A percentile compares a stretch with the other conserved stretches of the same genome.
These are phyloP conservation scores for Cryptosporidium sp. DNA, from an alignment of 169 alveolate genomes.

Conservation along the genomic window DNA sequence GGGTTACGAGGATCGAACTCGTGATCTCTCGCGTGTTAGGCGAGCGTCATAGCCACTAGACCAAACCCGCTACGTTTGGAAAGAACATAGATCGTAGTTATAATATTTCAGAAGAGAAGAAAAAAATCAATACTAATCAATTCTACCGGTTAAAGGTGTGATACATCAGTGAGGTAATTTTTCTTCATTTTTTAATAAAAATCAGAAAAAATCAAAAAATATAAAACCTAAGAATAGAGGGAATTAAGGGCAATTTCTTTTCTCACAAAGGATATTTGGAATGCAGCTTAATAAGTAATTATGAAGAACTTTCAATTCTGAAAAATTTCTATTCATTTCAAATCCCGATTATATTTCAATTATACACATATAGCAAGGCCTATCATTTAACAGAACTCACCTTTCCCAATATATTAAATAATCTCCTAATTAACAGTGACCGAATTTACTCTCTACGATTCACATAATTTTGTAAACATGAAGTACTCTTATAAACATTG, in stretches of 20 bases:
- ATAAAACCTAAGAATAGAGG: background rate
- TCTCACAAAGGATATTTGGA: no score
- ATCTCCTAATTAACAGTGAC: background rate
- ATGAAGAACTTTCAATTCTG: no score
- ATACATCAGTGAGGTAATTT: background rate
- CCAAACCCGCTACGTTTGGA: slow-evolving; percentile 87
- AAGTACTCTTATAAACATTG: no score
- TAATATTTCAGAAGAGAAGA: background rate
- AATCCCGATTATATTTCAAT: background rate
- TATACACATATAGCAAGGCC: background rate
- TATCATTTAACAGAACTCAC: no score
- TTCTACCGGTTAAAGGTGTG: background rate
- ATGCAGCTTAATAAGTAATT: no score
- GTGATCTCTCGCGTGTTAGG: slow-evolving; percentile 94
- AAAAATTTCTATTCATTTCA: no score
- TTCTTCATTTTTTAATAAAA: no score
- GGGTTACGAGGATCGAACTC: slow-evolving; percentile 95
- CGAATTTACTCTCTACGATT: background rate
- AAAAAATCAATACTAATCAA: background rate
- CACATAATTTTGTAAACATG: no score
- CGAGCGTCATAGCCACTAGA: slow-evolving; percentile 95
- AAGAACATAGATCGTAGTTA: background rate
- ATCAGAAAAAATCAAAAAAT: background rate
- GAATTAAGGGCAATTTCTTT: no score
- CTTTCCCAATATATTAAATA: no score